Evolutionary conservation across 345 rosid species (phyloP).

Genomic region (Theobroma cacao): DNA sequence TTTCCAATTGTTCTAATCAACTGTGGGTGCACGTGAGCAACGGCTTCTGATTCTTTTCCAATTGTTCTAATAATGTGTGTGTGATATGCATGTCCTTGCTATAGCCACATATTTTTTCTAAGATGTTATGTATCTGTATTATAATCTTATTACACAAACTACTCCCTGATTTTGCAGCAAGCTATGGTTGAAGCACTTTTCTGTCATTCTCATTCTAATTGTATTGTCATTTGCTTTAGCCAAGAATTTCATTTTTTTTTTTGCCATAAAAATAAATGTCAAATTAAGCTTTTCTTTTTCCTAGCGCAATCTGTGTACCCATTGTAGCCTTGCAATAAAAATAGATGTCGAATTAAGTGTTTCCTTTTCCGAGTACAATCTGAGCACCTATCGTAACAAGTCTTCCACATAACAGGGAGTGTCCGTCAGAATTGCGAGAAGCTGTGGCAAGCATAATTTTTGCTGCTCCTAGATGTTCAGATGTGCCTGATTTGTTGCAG

Average conservation of each 20-base stretch:
- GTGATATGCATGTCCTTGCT: neutral
- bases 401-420: constrained; percentile 52
- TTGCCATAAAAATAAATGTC: neutral
- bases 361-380: neutral
- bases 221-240: neutral
- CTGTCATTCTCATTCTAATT: neutral
- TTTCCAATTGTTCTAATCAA: too few species aligned
- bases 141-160: neutral
- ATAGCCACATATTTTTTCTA: neutral
- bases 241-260: too few species aligned
- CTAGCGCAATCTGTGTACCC: neutral
- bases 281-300: neutral
- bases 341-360: neutral
- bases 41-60: neutral
- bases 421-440: constrained; percentile 85
- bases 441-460: constrained; percentile 88
- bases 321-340: neutral
- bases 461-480: constrained; percentile 97
- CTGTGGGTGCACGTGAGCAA: neutral
- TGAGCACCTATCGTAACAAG: neutral
- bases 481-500: constrained; percentile 81
- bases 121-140: neutral
- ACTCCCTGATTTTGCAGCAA: neutral
- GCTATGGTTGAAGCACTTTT: neutral
- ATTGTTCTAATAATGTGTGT: neutral